phyloP scores from a whole-genome alignment of 257 asterid genomes.

The Scutellaria minor region DNA sequence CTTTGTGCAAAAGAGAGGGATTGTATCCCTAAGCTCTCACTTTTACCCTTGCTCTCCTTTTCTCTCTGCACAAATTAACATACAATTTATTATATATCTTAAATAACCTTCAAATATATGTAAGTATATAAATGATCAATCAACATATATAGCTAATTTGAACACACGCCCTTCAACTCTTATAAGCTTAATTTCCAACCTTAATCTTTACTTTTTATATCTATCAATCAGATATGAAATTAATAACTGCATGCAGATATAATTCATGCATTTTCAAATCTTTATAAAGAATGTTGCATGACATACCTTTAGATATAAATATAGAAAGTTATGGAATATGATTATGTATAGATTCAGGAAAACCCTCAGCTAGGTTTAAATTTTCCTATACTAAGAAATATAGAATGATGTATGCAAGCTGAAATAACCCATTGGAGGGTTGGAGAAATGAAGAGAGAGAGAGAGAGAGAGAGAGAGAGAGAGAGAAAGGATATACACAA shows the following conservation, averaged over 20 bases:
- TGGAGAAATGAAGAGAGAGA: constrained; percentile 23
- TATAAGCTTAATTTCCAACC: too few relatives aligned
- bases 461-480: neutral
- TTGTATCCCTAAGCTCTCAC: constrained; percentile 13
- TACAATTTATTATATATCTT: neutral
- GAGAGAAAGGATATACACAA: constrained; percentile 28
- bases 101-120: too few relatives aligned
- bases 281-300: too few relatives aligned
- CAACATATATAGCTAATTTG: too few relatives aligned
- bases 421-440: constrained; percentile 44
- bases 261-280: too few relatives aligned
- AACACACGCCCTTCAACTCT: too few relatives aligned
- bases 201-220: too few relatives aligned
- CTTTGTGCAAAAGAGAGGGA: constrained; percentile 64
- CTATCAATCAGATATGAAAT: too few relatives aligned
- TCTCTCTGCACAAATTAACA: constrained; percentile 41
- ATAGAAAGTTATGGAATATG: constrained; percentile 13
- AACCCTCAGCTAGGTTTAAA: constrained; percentile 27
- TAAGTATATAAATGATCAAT: too few relatives aligned
- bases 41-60: neutral
- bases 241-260: too few relatives aligned
- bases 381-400: constrained; percentile 29
- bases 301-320: constrained; percentile 16
- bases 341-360: constrained; percentile 30
- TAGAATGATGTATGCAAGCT: constrained; percentile 32